Base-by-base conservation (phyloP, 306 rosid genomes). In the Abrus pulchellus region DNA sequence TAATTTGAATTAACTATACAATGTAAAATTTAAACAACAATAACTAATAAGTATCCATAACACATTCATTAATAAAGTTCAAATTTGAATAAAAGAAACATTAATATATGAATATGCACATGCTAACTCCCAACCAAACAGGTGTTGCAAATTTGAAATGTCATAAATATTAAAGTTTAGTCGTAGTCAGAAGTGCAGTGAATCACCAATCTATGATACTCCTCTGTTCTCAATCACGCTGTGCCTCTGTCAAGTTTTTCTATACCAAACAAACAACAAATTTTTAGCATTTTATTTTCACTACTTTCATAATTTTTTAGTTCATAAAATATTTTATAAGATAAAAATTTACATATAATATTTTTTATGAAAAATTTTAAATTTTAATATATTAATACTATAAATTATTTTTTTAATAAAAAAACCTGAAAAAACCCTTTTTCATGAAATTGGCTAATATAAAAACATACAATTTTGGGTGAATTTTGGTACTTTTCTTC, bases 91-190 rank as follows among this genome's bases (percentile, higher is more conserved):
- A 72, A 20, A 20, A 10, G 38, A 40, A 40, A 2, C 8, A 41
- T 56, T 29, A 41, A 72, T 20, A 9, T 30, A 29, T 4, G 9
- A 32, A 64, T 64, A 63, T 1, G 13, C 7, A 10, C 3, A 5
- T 20, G 43, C 6, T 28, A 65, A 52, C 11, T 53, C 45, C 64
- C 45, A 66, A 50, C 67, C 56, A 77, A 65, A 77, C 7, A n/a
- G 7, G 52, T 30, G 68, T 32, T 44, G 63, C 74, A 64, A 64
- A 68, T 78, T 67, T 78, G 75, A 68, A 70, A 70, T 79, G 5
- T 7, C 34, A 50, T 79, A 71, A 70, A 57, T 79, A 33, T 32
- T 68, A 7, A 7, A 45, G 34, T 13, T 54, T 2, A 64, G 43
- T 52, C 27, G 3, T 8, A 28, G 14, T 68, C 28, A 44, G 40